Evolutionary conservation across 768 basidiomycete species (phyloP), one percentile per base, ranked within the genome.

Genomic region (Lentinus tigrinus): DNA sequence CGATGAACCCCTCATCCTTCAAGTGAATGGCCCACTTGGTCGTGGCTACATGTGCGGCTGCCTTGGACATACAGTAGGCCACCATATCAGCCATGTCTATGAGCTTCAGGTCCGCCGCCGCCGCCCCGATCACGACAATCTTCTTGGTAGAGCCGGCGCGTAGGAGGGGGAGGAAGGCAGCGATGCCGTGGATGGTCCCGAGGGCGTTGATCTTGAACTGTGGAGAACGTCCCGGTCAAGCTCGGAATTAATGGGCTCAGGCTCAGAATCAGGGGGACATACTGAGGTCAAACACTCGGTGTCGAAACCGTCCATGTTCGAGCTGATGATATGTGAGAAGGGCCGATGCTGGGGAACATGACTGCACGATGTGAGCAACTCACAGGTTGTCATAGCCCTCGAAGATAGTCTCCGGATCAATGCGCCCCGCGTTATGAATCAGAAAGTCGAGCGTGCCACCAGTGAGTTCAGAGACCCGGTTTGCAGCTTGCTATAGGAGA

Each of bases 21-120:
- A 59, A 68, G 40, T 65, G 38, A 9, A 61, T 61, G 4, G 76
- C 74, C 53, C 75, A 78, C 55, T 77, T 77, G 16, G 68, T 70
- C 17, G 70, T 63, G 17, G 67, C 73, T 67, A 78, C 70, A 47
- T 75, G 71, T 11, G 71, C 39, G 2, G 73, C 76, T 1, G 72
- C 69, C 64, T 78, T 77, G 28, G 75, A 69, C 23, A 72, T 67
- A 31, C 64, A 58, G 66, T 78, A 78, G n/a, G 73, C 60, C 3
- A 60, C 56, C 17, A 38, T 17, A 17, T 17, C 52, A 3, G 38
- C 19, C 11, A 56, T 40, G 4, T 58, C 64, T 1, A 65, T 66
- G 21, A 70, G 37, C 4, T 73, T 70, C 3, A 56, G 47, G 56
- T 74, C 72, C 14, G 61, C 75, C 14, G 67, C 47, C 13, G 68